Conservation (phyloP, 202 grass and related monocot species). For the Hordeum pubiflorum region DNA sequence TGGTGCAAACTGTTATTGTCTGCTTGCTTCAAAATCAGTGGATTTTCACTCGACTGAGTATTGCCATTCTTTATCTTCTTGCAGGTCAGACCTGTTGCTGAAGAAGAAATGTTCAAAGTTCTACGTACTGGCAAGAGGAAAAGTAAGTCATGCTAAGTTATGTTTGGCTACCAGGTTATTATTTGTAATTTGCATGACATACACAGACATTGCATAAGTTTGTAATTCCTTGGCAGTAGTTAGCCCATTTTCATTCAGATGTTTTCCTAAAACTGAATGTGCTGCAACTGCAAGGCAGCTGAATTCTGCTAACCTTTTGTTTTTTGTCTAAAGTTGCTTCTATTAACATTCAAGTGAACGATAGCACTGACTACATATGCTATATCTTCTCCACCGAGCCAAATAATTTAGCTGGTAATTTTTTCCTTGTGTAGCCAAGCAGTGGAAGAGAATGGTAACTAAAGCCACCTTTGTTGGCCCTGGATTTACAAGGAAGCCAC, state of each 20-base stretch:
- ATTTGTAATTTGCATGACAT: neutral
- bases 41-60: neutral
- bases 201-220: neutral
- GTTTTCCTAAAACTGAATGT: neutral
- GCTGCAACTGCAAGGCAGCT: neutral
- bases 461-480: slow-evolving; percentile 82
- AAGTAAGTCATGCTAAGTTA: slow-evolving; percentile 42
- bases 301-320: neutral
- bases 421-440: slow-evolving; percentile 53
- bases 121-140: slow-evolving; percentile 64
- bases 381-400: neutral
- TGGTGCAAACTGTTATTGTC: neutral
- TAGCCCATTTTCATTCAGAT: neutral
- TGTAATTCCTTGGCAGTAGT: neutral
- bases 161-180: neutral
- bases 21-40: neutral
- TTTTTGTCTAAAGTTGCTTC: neutral
- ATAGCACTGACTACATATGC: neutral
- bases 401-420: neutral
- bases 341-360: neutral
- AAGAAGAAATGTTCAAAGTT: slow-evolving; percentile 93
- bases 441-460: slow-evolving; percentile 96
- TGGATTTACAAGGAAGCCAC: slow-evolving; percentile 91
- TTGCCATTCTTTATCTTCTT: slow-evolving; percentile 9
- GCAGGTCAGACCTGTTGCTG: slow-evolving; percentile 65